phyloP scores from a whole-genome alignment of 164 flowering plant genomes.

The Paratinospora sagittata region DNA sequence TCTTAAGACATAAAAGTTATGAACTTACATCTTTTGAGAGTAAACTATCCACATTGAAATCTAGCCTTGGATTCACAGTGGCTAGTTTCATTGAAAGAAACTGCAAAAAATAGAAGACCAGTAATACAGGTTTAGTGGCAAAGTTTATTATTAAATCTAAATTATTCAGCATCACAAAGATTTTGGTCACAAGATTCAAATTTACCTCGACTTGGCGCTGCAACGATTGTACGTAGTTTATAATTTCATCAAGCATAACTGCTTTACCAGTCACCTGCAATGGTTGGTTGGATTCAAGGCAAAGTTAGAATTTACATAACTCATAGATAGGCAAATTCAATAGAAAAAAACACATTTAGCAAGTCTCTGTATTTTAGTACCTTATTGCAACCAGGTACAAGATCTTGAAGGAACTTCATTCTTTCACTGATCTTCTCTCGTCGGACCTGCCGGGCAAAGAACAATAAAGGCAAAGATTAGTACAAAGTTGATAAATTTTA shows the following conservation, averaged over 20 bases:
- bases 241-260: slow-evolving; percentile 91
- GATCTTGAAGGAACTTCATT: slow-evolving; percentile 94
- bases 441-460: slow-evolving; percentile 45
- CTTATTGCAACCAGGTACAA: slow-evolving; percentile 97
- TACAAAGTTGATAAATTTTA: not conserved
- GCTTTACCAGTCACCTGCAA: slow-evolving; percentile 91
- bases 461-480: not conserved
- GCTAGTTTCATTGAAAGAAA: slow-evolving; percentile 81
- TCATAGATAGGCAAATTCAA: not conserved
- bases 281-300: slow-evolving; percentile 9
- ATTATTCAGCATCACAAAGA: not conserved
- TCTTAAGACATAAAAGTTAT: not conserved
- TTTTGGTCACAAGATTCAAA: not conserved
- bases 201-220: slow-evolving; percentile 95
- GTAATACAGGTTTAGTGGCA: not conserved
- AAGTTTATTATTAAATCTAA: not conserved
- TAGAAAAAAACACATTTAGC: not conserved
- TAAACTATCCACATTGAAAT: slow-evolving; percentile 49
- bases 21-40: slow-evolving; percentile 64
- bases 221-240: slow-evolving; percentile 90
- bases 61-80: slow-evolving; percentile 60
- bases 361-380: slow-evolving; percentile 28
- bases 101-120: slow-evolving; percentile 34
- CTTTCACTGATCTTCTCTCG: slow-evolving; percentile 93
- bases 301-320: slow-evolving; percentile 9